These are phyloP conservation scores for Chenopodium album DNA, from an alignment of 148 eudicot genomes.

Conservation along the genomic window DNA sequence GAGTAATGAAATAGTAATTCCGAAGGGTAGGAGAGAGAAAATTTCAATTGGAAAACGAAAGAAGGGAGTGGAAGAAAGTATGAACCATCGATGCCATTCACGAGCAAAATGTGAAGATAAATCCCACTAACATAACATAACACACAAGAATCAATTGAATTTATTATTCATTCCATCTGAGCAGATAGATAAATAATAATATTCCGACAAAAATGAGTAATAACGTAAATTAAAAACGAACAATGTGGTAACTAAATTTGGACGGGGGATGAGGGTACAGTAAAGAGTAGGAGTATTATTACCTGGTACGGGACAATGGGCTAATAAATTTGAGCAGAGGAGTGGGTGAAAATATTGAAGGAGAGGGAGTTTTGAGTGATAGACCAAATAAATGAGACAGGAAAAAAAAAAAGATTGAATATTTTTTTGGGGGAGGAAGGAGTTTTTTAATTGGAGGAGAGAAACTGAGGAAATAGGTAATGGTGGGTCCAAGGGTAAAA, in stretches of 20 bases:
- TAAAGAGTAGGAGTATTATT: background rate
- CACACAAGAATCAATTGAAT: background rate
- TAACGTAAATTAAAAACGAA: background rate
- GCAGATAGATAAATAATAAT: background rate
- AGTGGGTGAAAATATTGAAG: background rate
- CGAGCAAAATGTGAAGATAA: conserved; percentile 8
- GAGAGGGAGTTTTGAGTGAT: no score
- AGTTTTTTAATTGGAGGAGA: background rate
- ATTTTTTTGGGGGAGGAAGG: no score
- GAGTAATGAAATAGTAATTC: background rate
- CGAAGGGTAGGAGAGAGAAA: background rate
- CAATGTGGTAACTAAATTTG: background rate
- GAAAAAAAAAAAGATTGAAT: background rate
- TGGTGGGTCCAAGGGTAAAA: background rate
- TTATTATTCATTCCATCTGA: background rate
- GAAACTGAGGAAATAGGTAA: background rate
- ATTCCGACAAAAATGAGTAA: no score
- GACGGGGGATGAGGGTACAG: no score
- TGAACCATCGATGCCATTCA: background rate
- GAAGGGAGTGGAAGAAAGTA: background rate
- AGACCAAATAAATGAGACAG: background rate
- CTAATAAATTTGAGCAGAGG: background rate
- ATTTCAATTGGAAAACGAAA: background rate
- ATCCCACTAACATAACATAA: background rate
- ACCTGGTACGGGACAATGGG: background rate